A percentile compares a stretch with the other conserved stretches of the same genome.
These are phyloP conservation scores for Bipolaris oryzae DNA, from an alignment of 2,329 filamentous ascomycete genomes.

Conservation along the genomic window DNA sequence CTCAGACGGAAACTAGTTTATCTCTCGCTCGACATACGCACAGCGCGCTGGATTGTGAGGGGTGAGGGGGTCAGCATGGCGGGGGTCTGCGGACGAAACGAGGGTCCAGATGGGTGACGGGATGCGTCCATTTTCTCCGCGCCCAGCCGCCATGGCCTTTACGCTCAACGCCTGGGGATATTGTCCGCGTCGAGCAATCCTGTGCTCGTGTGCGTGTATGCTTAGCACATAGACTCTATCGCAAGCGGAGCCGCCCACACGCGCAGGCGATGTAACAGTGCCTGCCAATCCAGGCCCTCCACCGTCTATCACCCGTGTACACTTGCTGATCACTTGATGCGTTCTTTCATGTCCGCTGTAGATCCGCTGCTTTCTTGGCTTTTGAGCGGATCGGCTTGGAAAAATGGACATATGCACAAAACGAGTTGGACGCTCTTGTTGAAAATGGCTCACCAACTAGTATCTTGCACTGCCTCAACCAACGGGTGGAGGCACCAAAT, in stretches of 20 bases:
- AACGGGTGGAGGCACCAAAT: neutral
- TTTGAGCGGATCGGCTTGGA: conserved; percentile 4
- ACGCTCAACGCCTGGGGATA: no score
- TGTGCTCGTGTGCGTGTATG: neutral
- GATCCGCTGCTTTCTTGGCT: conserved; percentile 9
- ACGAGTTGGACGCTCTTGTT: neutral
- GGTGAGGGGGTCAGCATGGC: conserved; percentile 4
- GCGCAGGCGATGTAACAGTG: neutral
- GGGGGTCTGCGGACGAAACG: conserved; percentile 6
- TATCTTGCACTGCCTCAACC: conserved; percentile 9
- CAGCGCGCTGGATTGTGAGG: neutral
- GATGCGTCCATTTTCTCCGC: conserved; percentile 2
- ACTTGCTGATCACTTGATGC: conserved; percentile 8
- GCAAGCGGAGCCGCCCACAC: neutral
- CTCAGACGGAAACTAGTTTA: conserved; percentile 8
- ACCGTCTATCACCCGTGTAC: neutral
- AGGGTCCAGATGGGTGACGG: conserved; percentile 7
- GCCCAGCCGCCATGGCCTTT: neutral
- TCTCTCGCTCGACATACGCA: neutral
- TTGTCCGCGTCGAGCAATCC: no score
- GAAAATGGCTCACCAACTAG: conserved; percentile 8
- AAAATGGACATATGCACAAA: neutral
- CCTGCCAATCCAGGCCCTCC: neutral
- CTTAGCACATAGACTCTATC: neutral
- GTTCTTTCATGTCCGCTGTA: conserved; percentile 8